Base-by-base conservation (phyloP, 176 grass and related monocot species). In the Coix lacrymajobi region DNA sequence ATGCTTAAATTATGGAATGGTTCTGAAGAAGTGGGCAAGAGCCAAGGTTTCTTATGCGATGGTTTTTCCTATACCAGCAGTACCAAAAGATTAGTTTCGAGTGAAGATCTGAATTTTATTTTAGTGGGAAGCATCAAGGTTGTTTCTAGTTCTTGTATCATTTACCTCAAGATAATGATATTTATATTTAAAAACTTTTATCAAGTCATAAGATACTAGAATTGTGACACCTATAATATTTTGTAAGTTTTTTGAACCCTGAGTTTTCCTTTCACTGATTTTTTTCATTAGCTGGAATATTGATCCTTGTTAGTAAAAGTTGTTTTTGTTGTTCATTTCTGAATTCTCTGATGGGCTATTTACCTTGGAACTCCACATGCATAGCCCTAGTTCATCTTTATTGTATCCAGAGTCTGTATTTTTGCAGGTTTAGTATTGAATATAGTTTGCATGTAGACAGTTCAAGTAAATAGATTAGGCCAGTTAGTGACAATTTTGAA, bases 51-150 rank as follows among this genome's bases (percentile, higher is more conserved):
- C 62, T 54, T 89, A 12, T 91, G 84, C 33, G 87, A 88, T 75
- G 91, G 87, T 19, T 39, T 87, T 69, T 85, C 85, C 19, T 86
- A 90, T 82, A 77, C 82, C 17, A 34, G 71, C 56, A 86, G 64
- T 41, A 74, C 86, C 56, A 95, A 75, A 88, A 91, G 75, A 79
- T 83, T 95, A 85, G 88, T 98, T 89, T 65, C 82, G 31, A 95
- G 88, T 88, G 89, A 86, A 28, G 82, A 98, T 87, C 43, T 98
- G 81, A 80, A 87, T 57, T 73, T 89, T 84, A 68, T 88, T 71
- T 89, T 98, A 83, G 81, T 93, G n/a, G 96, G 96, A 67, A 90
- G 71, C 54, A 85, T 98, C 77, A 94, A 91, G 92, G 96, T 98
- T 68, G 61, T 79, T 65, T 71, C 7, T 78, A 34, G 37, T 67